These are phyloP conservation scores for Neospora caninum DNA, from an alignment of 169 alveolate genomes.

Conservation along the genomic window DNA sequence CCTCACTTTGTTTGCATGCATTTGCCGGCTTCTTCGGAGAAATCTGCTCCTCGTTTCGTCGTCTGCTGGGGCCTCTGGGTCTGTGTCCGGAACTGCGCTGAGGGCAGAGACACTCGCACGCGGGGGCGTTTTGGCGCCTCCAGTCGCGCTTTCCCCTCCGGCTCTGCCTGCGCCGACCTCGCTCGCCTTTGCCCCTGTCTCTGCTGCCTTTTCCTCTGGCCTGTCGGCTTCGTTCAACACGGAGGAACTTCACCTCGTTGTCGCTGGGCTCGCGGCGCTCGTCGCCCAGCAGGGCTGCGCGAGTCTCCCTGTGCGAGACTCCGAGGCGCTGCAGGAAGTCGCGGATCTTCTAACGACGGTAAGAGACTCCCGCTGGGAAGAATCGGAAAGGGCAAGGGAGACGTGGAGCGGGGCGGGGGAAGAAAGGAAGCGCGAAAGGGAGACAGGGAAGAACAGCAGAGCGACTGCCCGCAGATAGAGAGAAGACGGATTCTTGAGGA, in stretches of 20 bases:
- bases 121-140: not conserved
- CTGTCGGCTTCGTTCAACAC: not conserved
- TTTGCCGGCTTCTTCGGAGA: not conserved
- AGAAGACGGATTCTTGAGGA: too few relatives aligned
- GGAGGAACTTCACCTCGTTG: not conserved
- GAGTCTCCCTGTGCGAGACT: not conserved
- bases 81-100: not conserved
- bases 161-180: too few relatives aligned
- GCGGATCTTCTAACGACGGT: not conserved
- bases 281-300: not conserved
- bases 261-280: not conserved
- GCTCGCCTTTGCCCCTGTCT: not conserved
- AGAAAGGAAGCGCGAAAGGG: not conserved
- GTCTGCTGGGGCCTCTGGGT: not conserved
- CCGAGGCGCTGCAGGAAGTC: not conserved
- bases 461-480: too few relatives aligned
- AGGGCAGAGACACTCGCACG: too few relatives aligned
- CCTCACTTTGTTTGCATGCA: not conserved
- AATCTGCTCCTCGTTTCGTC: not conserved
- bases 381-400: not conserved
- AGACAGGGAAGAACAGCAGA: too few relatives aligned
- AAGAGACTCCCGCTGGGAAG: not conserved
- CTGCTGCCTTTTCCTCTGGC: not conserved
- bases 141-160: not conserved
- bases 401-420: not conserved